Conservation (phyloP, 208 protist species). For the Leptomonas seymouri region DNA sequence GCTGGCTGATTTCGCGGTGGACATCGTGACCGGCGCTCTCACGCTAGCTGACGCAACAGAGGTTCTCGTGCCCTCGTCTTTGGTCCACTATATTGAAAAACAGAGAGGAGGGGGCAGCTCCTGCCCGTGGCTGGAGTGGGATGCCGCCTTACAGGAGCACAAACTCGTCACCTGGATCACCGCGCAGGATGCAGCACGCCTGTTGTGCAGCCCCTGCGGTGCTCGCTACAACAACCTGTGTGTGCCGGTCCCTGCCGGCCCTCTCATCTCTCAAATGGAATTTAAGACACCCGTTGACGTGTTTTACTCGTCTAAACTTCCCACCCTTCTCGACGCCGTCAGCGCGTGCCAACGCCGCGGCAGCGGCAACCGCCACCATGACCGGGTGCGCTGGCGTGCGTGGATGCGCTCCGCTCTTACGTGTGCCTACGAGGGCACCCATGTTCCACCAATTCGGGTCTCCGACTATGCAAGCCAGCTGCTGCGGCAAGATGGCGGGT, state of each 20-base stretch:
- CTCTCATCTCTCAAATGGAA: conserved; percentile 59
- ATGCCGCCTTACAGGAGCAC: conserved; percentile 20
- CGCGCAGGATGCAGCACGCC: conserved; percentile 4
- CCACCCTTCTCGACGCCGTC: conserved; percentile 31
- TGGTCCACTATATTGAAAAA: conserved; percentile 46
- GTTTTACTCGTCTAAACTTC: conserved; percentile 45
- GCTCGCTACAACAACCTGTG: conserved; percentile 43
- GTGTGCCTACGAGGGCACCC: conserved; percentile 79
- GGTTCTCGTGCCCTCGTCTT: conserved; percentile 59
- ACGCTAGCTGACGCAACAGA: conserved; percentile 51
- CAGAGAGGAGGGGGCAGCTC: not conserved
- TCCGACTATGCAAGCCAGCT: conserved; percentile 62
- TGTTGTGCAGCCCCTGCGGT: conserved; percentile 14
- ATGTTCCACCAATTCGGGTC: conserved; percentile 71
- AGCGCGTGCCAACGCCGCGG: not conserved
- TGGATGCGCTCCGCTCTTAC: conserved; percentile 85
- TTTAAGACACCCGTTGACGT: conserved; percentile 46
- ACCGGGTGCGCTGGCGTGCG: conserved; percentile 46
- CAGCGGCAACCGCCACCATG: not conserved
- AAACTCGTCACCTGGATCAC: conserved; percentile 29
- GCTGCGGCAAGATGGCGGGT: conserved; percentile 48
- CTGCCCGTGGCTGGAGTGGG: conserved; percentile 34
- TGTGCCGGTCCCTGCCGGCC: conserved; percentile 73
- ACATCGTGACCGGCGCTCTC: conserved; percentile 52
- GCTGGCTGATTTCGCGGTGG: conserved; percentile 38